A percentile compares a stretch with the other conserved stretches of the same genome.
Evolutionary conservation across 352 stramenopile genomes (phyloP).

Genomic region (Globisporangium rhizosaccharum): DNA sequence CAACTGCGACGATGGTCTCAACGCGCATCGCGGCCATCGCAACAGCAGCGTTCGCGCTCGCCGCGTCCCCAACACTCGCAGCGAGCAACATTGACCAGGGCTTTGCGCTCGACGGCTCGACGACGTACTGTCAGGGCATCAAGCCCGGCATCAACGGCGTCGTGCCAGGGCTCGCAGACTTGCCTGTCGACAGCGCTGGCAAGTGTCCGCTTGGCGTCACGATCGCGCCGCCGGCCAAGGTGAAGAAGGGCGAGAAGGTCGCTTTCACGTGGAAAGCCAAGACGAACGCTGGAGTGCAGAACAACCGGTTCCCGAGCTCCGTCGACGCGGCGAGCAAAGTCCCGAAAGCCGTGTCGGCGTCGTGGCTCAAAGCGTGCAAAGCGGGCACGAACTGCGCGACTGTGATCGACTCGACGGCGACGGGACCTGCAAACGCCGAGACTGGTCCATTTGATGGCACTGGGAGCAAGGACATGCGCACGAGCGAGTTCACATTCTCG

Average conservation of each 20-base stretch:
- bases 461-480: constrained; percentile 39
- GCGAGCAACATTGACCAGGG: constrained; percentile 55
- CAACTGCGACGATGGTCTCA: constrained; percentile 3
- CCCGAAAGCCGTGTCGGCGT: constrained; percentile 27
- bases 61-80: not conserved
- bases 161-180: constrained; percentile 37
- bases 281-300: constrained; percentile 22
- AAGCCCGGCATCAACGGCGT: constrained; percentile 13
- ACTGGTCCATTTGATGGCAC: constrained; percentile 36
- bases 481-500: constrained; percentile 42
- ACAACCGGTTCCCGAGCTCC: constrained; percentile 58
- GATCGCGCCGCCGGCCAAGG: constrained; percentile 30
- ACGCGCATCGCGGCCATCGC: not conserved
- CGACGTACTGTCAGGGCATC: constrained; percentile 73
- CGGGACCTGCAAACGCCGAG: constrained; percentile 25
- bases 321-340: constrained; percentile 39
- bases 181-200: constrained; percentile 40
- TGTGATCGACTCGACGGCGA: constrained; percentile 31
- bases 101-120: constrained; percentile 52
- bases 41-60: constrained; percentile 1
- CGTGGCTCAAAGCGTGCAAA: constrained; percentile 55
- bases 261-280: constrained; percentile 50
- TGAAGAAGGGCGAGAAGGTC: constrained; percentile 45
- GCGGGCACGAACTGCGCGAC: constrained; percentile 58
- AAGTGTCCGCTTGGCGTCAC: constrained; percentile 54